Base-by-base conservation (phyloP, 2,329 filamentous ascomycete species). In the Fusarium virguliforme region DNA sequence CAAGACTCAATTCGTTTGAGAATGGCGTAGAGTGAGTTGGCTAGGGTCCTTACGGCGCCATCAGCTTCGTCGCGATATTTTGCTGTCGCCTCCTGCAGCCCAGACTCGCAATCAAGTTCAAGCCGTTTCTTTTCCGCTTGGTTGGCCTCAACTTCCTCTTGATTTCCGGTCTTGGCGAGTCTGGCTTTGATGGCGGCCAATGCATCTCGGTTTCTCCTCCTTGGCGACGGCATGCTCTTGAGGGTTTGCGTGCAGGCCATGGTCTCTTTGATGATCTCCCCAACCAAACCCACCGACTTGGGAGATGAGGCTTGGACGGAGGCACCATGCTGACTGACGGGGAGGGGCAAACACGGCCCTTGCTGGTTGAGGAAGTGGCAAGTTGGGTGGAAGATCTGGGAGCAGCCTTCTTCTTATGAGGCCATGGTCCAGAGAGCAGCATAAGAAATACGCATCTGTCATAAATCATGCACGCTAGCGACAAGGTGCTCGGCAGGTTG, bases 251-350 rank as follows among this genome's bases (percentile, higher is more conserved):
- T 41, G 32, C 51, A 67, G 18, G 22, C 34, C 26, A 34, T 32
- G 26, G 69, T 37, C 18, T 67, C 43, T 32, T 56, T 26, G 22
- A 59, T 32, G 34, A 70, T 63, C 40, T 32, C 59, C 32, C 46
- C 18, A 34, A 63, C 41, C 5, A 41, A 4, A 6, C 46, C 5
- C 8, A 54, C 22, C 18, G 55, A 18, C 12, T 34, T 18, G 12
- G 48, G 7, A 35, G n/a, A 8, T 38, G 35, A 12, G 40, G 22
- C 4, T 28, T 43, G 26, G 37, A n/a, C 18, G 12, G 6, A n/a
- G 18, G 18, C 37, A 6, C 34, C 60, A 65, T 65, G 7, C 6
- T 28, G 30, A 18, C 13, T 28, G 43, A 41, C n/a, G 22, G 24
- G 30, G 26, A 54, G 34, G 32, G 12, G 22, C 48, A 24, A 37